These are phyloP conservation scores for Phialocephala sp. DNA, from an alignment of 2,329 filamentous ascomycete species.

Conservation along the genomic window DNA sequence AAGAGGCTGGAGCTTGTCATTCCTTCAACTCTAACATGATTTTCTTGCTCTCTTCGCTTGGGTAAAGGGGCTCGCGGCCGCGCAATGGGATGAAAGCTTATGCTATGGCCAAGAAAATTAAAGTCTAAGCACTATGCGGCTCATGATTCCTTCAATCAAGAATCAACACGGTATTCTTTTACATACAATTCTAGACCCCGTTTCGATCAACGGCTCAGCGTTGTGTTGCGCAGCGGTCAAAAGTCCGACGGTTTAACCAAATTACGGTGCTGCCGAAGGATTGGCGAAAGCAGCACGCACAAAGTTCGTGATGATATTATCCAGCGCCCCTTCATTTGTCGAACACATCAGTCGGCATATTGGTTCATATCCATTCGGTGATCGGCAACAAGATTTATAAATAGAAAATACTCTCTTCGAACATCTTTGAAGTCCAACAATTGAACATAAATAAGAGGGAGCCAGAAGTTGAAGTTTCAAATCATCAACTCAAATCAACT, in stretches of 20 bases:
- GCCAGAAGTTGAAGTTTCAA: not conserved
- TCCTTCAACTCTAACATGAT: not conserved
- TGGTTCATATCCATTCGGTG: not conserved
- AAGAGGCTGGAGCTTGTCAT: not conserved
- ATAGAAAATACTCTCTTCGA: not conserved
- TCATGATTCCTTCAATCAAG: not conserved
- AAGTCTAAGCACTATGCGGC: not conserved
- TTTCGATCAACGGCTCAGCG: not conserved
- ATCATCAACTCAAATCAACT: not conserved
- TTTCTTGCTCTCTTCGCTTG: not conserved
- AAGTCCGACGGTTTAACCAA: not conserved
- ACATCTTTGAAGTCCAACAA: not conserved
- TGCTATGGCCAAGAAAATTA: not conserved
- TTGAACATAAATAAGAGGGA: not conserved
- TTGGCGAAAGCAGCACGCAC: not conserved
- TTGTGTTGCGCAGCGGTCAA: not conserved
- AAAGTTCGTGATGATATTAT: not conserved
- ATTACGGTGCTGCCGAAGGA: not conserved
- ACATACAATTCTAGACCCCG: not conserved
- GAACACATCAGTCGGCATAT: not conserved
- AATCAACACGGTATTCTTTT: not conserved
- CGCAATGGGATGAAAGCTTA: not conserved
- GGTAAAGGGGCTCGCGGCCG: not conserved
- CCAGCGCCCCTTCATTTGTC: not conserved
- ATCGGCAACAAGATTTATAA: not conserved